Evolutionary conservation across 345 rosid genomes (phyloP).

Genomic region (Melaleuca alternifolia): DNA sequence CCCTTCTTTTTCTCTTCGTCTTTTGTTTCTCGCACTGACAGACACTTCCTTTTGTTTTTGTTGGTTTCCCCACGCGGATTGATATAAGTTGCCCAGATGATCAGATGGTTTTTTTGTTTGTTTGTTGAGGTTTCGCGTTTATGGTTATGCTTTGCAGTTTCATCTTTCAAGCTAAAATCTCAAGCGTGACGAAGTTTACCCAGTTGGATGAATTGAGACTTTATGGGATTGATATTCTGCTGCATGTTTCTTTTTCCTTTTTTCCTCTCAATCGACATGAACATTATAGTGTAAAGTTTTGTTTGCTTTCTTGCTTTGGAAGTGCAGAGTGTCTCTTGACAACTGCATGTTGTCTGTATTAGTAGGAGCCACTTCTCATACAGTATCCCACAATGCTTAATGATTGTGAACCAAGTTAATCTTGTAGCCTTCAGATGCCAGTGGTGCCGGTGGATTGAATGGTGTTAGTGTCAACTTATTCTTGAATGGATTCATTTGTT

Average conservation of each 20-base stretch:
- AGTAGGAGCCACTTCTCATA: neutral
- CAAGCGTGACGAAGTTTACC: neutral
- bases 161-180: neutral
- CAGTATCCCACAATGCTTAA: neutral
- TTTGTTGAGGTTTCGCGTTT: neutral
- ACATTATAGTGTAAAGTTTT: neutral
- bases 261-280: neutral
- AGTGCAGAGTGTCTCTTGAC: neutral
- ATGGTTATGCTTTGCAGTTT: neutral
- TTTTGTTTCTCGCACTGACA: neutral
- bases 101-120: neutral
- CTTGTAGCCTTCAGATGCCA: neutral
- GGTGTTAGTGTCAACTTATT: neutral
- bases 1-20: neutral
- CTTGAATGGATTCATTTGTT: neutral
- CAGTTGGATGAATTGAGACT: neutral
- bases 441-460: too few species aligned
- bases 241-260: neutral
- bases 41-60: neutral
- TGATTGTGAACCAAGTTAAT: neutral
- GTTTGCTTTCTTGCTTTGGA: neutral
- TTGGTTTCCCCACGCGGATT: neutral
- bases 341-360: neutral
- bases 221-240: neutral
- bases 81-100: neutral